A percentile compares a stretch with the other conserved stretches of the same genome.
Evolutionary conservation across 129 eudicot genomes (phyloP).

Genomic region (Artemisia tridentata): DNA sequence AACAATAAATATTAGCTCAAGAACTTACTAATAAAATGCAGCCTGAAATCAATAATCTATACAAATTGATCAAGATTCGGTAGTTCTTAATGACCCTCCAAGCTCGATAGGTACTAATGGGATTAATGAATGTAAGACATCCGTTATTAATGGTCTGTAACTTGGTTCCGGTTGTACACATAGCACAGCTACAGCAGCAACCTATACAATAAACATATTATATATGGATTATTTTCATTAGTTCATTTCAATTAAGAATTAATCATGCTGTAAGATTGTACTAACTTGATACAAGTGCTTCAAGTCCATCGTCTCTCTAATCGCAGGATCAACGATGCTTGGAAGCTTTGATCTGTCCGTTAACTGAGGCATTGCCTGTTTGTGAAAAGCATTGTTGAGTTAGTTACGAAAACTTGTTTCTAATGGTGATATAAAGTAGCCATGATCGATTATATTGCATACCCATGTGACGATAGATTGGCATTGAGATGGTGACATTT

Average conservation of each 20-base stretch:
- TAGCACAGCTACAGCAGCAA: conserved; percentile 93
- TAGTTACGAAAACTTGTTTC: conserved; percentile 6
- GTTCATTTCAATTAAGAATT: neutral
- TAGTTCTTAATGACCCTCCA: conserved; percentile 73
- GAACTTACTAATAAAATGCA: neutral
- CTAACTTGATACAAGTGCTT: conserved; percentile 93
- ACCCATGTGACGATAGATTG: conserved; percentile 93
- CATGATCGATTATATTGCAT: conserved; percentile 11
- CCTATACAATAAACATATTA: conserved; percentile 37
- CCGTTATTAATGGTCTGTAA: conserved; percentile 90
- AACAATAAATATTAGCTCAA: conserved; percentile 11
- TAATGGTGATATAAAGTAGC: neutral
- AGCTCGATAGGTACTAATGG: conserved; percentile 89
- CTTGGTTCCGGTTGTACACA: conserved; percentile 98
- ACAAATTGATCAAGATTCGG: conserved; percentile 30
- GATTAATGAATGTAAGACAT: conserved; percentile 84
- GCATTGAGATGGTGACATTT: conserved; percentile 63
- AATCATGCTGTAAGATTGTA: neutral
- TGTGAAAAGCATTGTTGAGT: conserved; percentile 4
- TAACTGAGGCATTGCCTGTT: conserved; percentile 92
- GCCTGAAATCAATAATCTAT: conserved; percentile 16
- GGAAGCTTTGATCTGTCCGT: conserved; percentile 86
- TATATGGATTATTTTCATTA: neutral
- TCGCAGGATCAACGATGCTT: conserved; percentile 69
- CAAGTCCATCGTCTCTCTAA: conserved; percentile 75